A percentile compares a stretch with the other conserved stretches of the same genome.
Conservation (phyloP, 495 filamentous ascomycete genomes). For the Amorphotheca resinae region DNA sequence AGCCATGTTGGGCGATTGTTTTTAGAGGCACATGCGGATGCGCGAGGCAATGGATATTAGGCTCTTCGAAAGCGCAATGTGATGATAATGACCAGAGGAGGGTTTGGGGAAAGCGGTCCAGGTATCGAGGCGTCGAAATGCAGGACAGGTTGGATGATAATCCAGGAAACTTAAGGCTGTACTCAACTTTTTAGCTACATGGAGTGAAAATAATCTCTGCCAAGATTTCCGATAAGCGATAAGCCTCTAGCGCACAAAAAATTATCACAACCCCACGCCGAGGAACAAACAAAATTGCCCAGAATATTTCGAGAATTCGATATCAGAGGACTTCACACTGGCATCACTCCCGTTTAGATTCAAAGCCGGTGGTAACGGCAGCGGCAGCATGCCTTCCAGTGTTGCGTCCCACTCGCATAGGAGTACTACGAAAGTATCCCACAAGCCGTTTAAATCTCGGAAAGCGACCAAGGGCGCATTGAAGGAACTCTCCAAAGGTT, state of each 20-base stretch:
- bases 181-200: no score
- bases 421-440: slow-evolving; percentile 69
- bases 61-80: no score
- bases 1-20: not conserved
- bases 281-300: not conserved
- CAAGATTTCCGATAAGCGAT: slow-evolving; percentile 12
- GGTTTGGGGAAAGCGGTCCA: no score
- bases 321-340: slow-evolving; percentile 7
- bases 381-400: slow-evolving; percentile 47
- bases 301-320: not conserved
- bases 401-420: slow-evolving; percentile 68
- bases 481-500: slow-evolving; percentile 75
- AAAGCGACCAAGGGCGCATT: slow-evolving; percentile 80
- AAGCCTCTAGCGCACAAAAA: slow-evolving; percentile 12
- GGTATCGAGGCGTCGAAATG: no score
- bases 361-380: slow-evolving; percentile 64
- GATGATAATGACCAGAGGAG: no score
- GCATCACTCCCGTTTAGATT: slow-evolving; percentile 72
- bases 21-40: no score
- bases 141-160: no score
- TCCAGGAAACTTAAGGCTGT: no score
- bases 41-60: no score
- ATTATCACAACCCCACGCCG: slow-evolving; percentile 1
- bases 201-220: slow-evolving; percentile 4
- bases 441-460: slow-evolving; percentile 85